These are phyloP conservation scores for Debaryomyces robertsiae DNA, from an alignment of 1,139 yeast species.

Conservation along the genomic window DNA sequence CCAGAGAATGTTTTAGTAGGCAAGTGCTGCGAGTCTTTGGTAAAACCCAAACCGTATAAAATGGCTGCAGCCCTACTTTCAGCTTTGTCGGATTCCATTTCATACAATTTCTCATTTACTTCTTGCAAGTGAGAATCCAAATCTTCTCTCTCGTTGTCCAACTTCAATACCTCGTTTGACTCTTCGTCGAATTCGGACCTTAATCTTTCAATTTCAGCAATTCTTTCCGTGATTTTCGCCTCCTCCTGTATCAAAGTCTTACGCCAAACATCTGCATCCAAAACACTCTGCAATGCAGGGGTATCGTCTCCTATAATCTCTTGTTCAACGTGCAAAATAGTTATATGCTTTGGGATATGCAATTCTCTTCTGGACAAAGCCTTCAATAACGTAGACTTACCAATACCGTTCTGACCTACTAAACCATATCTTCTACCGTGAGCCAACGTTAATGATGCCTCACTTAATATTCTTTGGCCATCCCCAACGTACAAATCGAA, in stretches of 20 bases:
- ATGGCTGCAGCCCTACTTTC: constrained; percentile 98
- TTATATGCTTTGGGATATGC: constrained; percentile 90
- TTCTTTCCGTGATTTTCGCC: constrained; percentile 67
- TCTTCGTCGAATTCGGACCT: constrained; percentile 78
- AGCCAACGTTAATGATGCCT: constrained; percentile 82
- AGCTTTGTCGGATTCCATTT: constrained; percentile 97
- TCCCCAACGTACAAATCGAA: constrained; percentile 95
- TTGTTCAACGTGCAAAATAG: constrained; percentile 96
- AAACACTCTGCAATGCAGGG: constrained; percentile 84
- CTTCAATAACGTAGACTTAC: constrained; percentile 89
- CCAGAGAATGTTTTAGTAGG: constrained; percentile 95
- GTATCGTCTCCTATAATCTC: constrained; percentile 94
- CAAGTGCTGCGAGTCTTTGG: constrained; percentile 77
- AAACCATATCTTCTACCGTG: constrained; percentile 96
- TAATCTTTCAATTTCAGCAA: constrained; percentile 70
- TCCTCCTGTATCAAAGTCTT: constrained; percentile 83
- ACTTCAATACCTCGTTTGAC: constrained; percentile 73
- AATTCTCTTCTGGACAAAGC: constrained; percentile 94
- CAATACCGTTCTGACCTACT: constrained; percentile 99
- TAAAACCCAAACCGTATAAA: constrained; percentile 88
- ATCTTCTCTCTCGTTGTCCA: constrained; percentile 89
- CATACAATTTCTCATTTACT: constrained; percentile 77
- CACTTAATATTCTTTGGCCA: constrained; percentile 88
- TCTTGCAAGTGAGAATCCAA: constrained; percentile 76
- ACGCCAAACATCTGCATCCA: constrained; percentile 99